Evolutionary conservation across 495 filamentous ascomycete genomes (phyloP).

Genomic region (Tetracladium setigerum): DNA sequence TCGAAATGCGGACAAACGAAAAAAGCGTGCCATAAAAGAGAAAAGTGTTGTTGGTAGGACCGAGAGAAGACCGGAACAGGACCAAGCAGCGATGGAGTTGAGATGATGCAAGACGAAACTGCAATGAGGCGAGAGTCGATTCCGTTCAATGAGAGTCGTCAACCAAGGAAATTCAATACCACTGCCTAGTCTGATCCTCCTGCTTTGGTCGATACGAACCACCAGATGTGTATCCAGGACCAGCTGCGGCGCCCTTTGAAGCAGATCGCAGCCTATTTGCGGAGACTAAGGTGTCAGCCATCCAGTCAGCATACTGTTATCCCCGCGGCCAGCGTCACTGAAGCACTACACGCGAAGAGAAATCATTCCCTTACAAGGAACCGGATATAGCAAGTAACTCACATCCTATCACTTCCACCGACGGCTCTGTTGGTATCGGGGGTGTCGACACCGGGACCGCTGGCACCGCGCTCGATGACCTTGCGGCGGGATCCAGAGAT

Average conservation of each 20-base stretch:
- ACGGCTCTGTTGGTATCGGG: slow-evolving; percentile 82
- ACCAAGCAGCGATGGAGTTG: slow-evolving; percentile 16
- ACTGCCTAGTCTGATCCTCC: slow-evolving; percentile 50
- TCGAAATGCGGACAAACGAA: slow-evolving; percentile 17
- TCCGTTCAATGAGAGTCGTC: slow-evolving; percentile 18
- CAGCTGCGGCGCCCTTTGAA: slow-evolving; percentile 74
- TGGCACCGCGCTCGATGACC: slow-evolving; percentile 62
- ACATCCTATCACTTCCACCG: slow-evolving; percentile 97
- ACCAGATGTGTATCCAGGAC: slow-evolving; percentile 42
- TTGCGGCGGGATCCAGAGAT: slow-evolving; percentile 78
- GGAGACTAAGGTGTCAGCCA: slow-evolving; percentile 86
- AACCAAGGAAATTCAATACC: slow-evolving; percentile 45
- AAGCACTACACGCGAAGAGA: slow-evolving; percentile 79
- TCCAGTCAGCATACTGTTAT: slow-evolving; percentile 61
- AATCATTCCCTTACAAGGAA: slow-evolving; percentile 90
- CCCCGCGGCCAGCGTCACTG: slow-evolving; percentile 68
- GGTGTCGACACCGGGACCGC: slow-evolving; percentile 52
- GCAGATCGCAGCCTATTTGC: slow-evolving; percentile 92
- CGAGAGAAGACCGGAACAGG: slow-evolving; percentile 14
- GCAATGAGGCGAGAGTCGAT: slow-evolving; percentile 15
- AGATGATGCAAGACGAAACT: slow-evolving; percentile 20
- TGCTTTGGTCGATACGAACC: slow-evolving; percentile 71
- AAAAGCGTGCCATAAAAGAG: slow-evolving; percentile 20
- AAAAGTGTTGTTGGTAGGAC: slow-evolving; percentile 17
- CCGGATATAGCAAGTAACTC: slow-evolving; percentile 69